Conservation (phyloP, 116 monocot genomes). For the Zostera marina region DNA sequence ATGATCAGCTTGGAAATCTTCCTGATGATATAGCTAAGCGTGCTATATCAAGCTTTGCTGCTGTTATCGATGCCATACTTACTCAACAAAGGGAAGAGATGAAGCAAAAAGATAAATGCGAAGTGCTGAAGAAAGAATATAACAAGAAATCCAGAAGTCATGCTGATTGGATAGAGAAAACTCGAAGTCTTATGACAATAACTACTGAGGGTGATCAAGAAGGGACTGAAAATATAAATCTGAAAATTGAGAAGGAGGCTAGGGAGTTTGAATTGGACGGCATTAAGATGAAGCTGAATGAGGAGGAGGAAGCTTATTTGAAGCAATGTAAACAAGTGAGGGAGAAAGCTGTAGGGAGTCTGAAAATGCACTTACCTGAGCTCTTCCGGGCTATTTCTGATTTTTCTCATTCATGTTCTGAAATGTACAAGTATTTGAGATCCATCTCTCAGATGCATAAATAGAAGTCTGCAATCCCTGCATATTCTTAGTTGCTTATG, state of each 20-base stretch:
- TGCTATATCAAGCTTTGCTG: conserved; percentile 39
- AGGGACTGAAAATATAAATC: conserved; percentile 14
- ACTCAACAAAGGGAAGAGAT: conserved; percentile 55
- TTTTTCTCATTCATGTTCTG: conserved; percentile 34
- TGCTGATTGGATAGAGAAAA: conserved; percentile 57
- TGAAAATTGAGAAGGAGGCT: conserved; percentile 35
- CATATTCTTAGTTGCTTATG: conserved; percentile 1
- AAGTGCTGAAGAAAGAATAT: conserved; percentile 29
- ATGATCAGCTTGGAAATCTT: conserved; percentile 59
- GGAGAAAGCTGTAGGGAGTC: conserved; percentile 51
- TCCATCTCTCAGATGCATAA: conserved; percentile 19
- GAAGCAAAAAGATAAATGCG: conserved; percentile 41
- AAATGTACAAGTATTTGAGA: conserved; percentile 47
- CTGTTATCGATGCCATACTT: conserved; percentile 32
- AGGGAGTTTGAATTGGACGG: conserved; percentile 43
- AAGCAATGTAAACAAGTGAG: conserved; percentile 57
- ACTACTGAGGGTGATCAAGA: conserved; percentile 6
- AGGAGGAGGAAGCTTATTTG: conserved; percentile 33
- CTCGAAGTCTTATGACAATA: conserved; percentile 9
- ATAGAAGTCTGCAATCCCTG: neutral
- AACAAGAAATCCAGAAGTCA: conserved; percentile 35
- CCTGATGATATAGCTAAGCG: conserved; percentile 30
- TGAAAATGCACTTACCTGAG: conserved; percentile 79
- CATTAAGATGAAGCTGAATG: conserved; percentile 41
- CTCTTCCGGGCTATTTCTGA: conserved; percentile 62